Percentiles rank a stretch among this genome's conserved stretches.
Conservation (phyloP, 805 yeast species). For the Lachancea sp. region DNA sequence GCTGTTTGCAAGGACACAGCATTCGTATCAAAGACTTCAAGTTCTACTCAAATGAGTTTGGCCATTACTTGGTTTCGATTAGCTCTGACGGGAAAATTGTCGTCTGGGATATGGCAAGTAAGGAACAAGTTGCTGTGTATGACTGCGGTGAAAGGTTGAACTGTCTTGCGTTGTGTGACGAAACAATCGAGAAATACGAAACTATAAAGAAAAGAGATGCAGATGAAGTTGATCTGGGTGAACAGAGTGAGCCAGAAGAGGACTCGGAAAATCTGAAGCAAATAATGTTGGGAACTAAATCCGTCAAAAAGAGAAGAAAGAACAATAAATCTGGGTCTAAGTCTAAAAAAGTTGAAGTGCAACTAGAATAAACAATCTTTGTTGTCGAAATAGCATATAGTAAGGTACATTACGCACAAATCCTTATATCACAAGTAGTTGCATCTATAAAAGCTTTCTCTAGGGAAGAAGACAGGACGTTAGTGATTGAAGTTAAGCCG, state of each 20-base stretch:
- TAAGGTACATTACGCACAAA: neutral
- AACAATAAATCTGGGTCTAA: constrained; percentile 34
- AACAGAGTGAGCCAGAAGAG: constrained; percentile 70
- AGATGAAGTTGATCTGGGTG: constrained; percentile 47
- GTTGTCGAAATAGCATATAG: neutral
- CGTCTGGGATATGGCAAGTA: constrained; percentile 67
- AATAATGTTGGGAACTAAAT: constrained; percentile 45
- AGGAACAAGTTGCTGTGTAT: constrained; percentile 85
- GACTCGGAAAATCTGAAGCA: constrained; percentile 62
- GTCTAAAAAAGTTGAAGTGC: constrained; percentile 46
- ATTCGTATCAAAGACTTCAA: constrained; percentile 77
- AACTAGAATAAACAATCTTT: constrained; percentile 39
- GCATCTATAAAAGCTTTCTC: neutral
- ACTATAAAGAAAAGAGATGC: constrained; percentile 60
- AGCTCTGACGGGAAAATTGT: constrained; percentile 93
- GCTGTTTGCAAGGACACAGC: constrained; percentile 71
- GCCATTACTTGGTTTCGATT: constrained; percentile 59
- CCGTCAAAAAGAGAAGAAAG: constrained; percentile 31
- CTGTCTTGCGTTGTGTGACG: constrained; percentile 73
- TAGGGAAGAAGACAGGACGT: neutral
- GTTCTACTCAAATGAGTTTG: constrained; percentile 40
- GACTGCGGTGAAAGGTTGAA: constrained; percentile 87
- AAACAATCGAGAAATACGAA: constrained; percentile 63
- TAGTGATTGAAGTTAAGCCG: neutral
- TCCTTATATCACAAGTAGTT: neutral